These are phyloP conservation scores for Termitomyces sp. DNA, from an alignment of 768 basidiomycete genomes.

Conservation along the genomic window DNA sequence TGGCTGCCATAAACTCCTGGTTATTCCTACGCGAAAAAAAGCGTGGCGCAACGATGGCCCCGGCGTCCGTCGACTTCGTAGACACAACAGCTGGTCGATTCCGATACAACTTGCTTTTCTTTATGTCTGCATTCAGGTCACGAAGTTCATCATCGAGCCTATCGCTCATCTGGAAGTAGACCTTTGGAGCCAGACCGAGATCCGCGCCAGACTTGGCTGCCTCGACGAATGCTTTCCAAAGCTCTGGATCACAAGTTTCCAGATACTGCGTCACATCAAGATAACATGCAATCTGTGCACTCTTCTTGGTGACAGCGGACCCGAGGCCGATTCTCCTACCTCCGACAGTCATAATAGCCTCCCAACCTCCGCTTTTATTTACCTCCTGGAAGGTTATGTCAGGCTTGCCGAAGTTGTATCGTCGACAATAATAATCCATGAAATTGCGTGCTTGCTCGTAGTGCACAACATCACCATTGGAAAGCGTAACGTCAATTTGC, in stretches of 20 bases:
- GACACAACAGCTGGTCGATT: constrained; percentile 45
- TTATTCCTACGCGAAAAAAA: constrained; percentile 18
- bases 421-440: constrained; percentile 92
- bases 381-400: constrained; percentile 52
- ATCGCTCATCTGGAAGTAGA: constrained; percentile 61
- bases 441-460: constrained; percentile 79
- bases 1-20: constrained; percentile 31
- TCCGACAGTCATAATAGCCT: constrained; percentile 71
- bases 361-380: constrained; percentile 42
- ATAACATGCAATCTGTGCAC: constrained; percentile 65
- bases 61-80: background rate
- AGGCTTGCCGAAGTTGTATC: constrained; percentile 69
- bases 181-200: constrained; percentile 65
- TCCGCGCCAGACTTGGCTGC: constrained; percentile 62
- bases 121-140: constrained; percentile 65
- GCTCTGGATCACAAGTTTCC: constrained; percentile 71
- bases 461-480: constrained; percentile 57
- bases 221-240: constrained; percentile 70
- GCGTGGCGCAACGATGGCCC: background rate
- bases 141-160: constrained; percentile 63
- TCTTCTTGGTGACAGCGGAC: constrained; percentile 61
- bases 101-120: constrained; percentile 55
- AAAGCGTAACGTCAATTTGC: constrained; percentile 31
- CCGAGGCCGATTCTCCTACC: constrained; percentile 83
- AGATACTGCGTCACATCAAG: constrained; percentile 87